Base-by-base conservation (phyloP, 176 grass and related monocot species). In the Coix lacrymajobi region DNA sequence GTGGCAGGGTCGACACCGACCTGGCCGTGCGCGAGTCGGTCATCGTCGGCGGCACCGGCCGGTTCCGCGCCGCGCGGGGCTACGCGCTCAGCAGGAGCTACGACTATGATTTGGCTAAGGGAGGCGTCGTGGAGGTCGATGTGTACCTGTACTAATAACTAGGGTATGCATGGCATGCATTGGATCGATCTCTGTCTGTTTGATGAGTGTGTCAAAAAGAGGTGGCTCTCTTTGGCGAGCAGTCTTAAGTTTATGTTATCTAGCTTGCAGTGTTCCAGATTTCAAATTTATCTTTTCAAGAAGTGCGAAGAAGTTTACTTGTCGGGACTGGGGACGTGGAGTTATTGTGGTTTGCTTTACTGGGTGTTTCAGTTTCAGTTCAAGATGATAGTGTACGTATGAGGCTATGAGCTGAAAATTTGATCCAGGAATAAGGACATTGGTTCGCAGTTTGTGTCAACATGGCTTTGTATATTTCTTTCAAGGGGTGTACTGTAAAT, bases 41-140 rank as follows among this genome's bases (percentile, higher is more conserved):
- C 4, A 48, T 93, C 40, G 33, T 90, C 52, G 91, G 91, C 25
- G 91, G 88, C 45, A 90, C 88, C 30, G 85, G 88, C 24, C 66
- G 73, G 4, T 93, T 93, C 60, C 62, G 91, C 17, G 69, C 77
- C 32, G 85, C 88, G 2, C 39, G 58, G 43, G 88, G 91, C 1
- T 89, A 83, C 36, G 40, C 45, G 5, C 25, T 72, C 14, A 82
- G 68, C 5, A 63, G 40, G 33, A 92, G 65, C 77, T 83, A 89
- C 57, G 66, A 89, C 17, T 86, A 89, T n/a, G 54, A 84, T 38
- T 1, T 92, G 7, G 69, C 79, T 60, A 71, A 15, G 1, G 90
- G 90, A 4, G 90, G 90, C 14, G 10, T 85, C 8, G 86, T 92
- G 5, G 86, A 92, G 84, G 56, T 88, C 28, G 86, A 89, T 11